Evolutionary conservation across 371 early-diverging fungal genomes (phyloP).

Genomic region (Actinomortierella wolfii): DNA sequence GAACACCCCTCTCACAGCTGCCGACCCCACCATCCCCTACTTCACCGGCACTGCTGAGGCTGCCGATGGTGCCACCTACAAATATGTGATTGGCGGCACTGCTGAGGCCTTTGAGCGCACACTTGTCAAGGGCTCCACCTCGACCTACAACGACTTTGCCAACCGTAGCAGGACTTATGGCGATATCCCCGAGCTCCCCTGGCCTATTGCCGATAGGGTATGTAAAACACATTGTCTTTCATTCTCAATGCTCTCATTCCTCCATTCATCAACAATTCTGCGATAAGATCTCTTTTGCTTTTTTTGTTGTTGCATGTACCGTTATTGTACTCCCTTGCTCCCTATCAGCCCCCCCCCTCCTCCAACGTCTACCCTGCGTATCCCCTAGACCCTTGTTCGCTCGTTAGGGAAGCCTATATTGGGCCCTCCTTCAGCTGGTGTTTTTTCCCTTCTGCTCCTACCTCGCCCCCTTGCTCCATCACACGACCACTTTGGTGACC

Average conservation of each 20-base stretch:
- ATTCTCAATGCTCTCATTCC: background rate
- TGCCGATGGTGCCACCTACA: slow-evolving; percentile 48
- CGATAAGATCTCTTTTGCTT: background rate
- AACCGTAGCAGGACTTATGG: slow-evolving; percentile 59
- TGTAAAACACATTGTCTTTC: slow-evolving; percentile 21
- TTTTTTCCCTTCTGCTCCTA: too few species aligned
- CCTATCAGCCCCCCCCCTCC: too few species aligned
- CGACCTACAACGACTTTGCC: slow-evolving; percentile 55
- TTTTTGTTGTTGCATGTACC: background rate
- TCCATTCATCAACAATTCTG: too few species aligned
- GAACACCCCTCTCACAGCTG: slow-evolving; percentile 42
- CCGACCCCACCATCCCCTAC: slow-evolving; percentile 52
- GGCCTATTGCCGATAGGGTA: slow-evolving; percentile 51
- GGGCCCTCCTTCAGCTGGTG: too few species aligned
- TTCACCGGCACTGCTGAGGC: slow-evolving; percentile 52
- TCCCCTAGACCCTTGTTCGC: background rate
- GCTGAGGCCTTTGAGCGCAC: slow-evolving; percentile 54
- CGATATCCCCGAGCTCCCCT: slow-evolving; percentile 56
- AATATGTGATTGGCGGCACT: slow-evolving; percentile 54
- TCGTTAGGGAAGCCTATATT: background rate
- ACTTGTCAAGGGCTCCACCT: slow-evolving; percentile 37
- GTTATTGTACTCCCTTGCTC: too few species aligned
- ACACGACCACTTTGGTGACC: slow-evolving; percentile 1
- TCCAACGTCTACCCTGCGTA: too few species aligned
- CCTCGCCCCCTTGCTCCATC: too few species aligned